Percentiles rank a stretch among this genome's conserved stretches.
Conservation (phyloP, 192 early-diverging fungal species). For the Funneliformis geosporum region DNA sequence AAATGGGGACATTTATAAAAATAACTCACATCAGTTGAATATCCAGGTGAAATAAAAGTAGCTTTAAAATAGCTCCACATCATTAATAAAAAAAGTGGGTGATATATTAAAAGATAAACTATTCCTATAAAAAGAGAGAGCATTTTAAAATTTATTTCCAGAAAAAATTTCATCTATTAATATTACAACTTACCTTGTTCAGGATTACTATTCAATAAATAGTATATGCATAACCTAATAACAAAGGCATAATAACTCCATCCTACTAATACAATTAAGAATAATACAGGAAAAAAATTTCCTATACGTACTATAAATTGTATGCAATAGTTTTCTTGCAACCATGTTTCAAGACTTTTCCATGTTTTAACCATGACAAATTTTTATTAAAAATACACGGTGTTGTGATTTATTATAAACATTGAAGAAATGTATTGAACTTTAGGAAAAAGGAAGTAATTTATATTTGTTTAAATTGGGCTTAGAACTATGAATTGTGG, state of each 20-base stretch:
- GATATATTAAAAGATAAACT: conserved; percentile 24
- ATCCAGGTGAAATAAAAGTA: conserved; percentile 38
- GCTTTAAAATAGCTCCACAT: conserved; percentile 44
- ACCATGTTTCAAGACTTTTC: conserved; percentile 2
- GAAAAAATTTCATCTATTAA: not conserved
- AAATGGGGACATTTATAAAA: not conserved
- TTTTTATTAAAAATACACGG: not conserved
- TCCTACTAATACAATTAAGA: not conserved
- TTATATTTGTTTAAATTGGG: too few species aligned
- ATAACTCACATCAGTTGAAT: conserved; percentile 35
- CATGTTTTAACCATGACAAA: conserved; percentile 15
- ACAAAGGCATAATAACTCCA: conserved; percentile 33
- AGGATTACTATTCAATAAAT: not conserved
- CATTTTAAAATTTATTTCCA: not conserved
- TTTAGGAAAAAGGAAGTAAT: too few species aligned
- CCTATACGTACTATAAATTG: not conserved
- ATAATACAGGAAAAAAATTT: conserved; percentile 21
- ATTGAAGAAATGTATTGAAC: too few species aligned
- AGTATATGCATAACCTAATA: conserved; percentile 19
- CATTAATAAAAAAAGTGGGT: conserved; percentile 27
- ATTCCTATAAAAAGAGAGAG: conserved; percentile 1
- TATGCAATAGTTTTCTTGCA: not conserved
- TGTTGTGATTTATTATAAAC: too few species aligned
- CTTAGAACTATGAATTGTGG: too few species aligned
- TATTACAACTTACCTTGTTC: conserved; percentile 18